Conservation (phyloP, 495 filamentous ascomycete species). For the Penicillium parvum region DNA sequence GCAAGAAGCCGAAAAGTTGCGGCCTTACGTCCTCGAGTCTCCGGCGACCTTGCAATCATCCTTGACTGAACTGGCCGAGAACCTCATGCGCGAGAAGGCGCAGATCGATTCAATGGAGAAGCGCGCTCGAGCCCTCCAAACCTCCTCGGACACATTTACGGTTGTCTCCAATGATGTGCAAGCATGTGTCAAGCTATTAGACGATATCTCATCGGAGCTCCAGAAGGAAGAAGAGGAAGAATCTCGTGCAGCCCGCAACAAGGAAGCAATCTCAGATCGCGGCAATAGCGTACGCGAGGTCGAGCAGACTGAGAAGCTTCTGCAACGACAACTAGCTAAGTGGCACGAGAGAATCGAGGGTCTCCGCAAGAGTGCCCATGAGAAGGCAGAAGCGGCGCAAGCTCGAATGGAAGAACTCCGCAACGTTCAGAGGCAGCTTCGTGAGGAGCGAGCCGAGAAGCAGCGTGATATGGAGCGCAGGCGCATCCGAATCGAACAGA, state of each 20-base stretch:
- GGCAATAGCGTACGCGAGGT: conserved; percentile 87
- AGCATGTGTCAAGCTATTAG: conserved; percentile 79
- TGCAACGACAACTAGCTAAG: conserved; percentile 77
- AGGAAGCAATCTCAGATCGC: conserved; percentile 80
- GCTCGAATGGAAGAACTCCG: conserved; percentile 87
- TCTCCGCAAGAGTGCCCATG: conserved; percentile 68
- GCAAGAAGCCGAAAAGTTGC: conserved; percentile 81
- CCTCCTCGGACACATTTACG: conserved; percentile 80
- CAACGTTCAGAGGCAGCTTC: conserved; percentile 71
- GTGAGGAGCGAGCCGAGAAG: conserved; percentile 79
- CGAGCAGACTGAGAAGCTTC: conserved; percentile 75
- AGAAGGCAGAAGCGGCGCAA: conserved; percentile 75
- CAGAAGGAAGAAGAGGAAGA: conserved; percentile 87
- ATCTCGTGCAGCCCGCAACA: conserved; percentile 68
- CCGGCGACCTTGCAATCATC: conserved; percentile 75
- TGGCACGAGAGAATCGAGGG: conserved; percentile 82
- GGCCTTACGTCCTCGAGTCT: conserved; percentile 86
- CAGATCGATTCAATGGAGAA: conserved; percentile 85
- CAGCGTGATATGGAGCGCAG: conserved; percentile 85
- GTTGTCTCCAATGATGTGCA: conserved; percentile 79
- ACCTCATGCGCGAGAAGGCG: conserved; percentile 67
- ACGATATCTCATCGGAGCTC: conserved; percentile 79
- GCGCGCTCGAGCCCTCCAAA: conserved; percentile 82
- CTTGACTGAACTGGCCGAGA: conserved; percentile 76
- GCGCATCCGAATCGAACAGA: conserved; percentile 90